Evolutionary conservation across 129 eudicot genomes (phyloP), one percentile per base, ranked within the genome.

Genomic region (Apium graveolens): DNA sequence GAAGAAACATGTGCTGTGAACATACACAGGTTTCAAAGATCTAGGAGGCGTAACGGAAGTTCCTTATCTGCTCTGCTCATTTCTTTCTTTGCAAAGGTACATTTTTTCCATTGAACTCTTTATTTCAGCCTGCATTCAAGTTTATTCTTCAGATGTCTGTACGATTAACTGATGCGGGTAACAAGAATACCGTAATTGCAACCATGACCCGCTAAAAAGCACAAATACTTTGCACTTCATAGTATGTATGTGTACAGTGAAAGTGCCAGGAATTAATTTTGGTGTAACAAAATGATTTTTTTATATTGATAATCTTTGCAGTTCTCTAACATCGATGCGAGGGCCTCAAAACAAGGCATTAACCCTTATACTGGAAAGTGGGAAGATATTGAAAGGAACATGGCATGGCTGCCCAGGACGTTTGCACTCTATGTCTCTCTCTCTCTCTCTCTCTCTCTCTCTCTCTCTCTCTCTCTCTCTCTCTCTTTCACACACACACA

Each of bases 401-500:
- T 88, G 88, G 85, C 89, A 82, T 93, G 97, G 98, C 89, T 87
- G 49, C 96, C 97, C 24, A 89, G 80, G 91, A 93, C 96, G 38
- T 93, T 87, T 76, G 88, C 97, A 24, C 76, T 93, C 73, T 60
- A 60, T 60, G 68, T 91, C 86, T 82, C 97, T 93, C 89, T 60
- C 71, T 60, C 84, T 83, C 60, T 18, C n/a, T 18, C n/a, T 24
- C 80, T 77, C 63, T 39, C 85, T 79, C 81, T 84, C 42, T 44
- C 79, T 39, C 86, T 79, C 63, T 53, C 38, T 44, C 82, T 57
- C 81, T 41, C 43, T 41, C 43, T 41, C 43, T 41, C 43, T 41
- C 43, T 41, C 43, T 41, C 45, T 7, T 4, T 35, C 38, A 1
- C 38, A 1, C 38, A 46, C 78, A 35, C 68, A 82, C 86, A 83